Percentiles rank a stretch among this genome's conserved stretches.
Conservation (phyloP, 768 basidiomycete genomes). For the Coprinopsis marcescibilis region DNA sequence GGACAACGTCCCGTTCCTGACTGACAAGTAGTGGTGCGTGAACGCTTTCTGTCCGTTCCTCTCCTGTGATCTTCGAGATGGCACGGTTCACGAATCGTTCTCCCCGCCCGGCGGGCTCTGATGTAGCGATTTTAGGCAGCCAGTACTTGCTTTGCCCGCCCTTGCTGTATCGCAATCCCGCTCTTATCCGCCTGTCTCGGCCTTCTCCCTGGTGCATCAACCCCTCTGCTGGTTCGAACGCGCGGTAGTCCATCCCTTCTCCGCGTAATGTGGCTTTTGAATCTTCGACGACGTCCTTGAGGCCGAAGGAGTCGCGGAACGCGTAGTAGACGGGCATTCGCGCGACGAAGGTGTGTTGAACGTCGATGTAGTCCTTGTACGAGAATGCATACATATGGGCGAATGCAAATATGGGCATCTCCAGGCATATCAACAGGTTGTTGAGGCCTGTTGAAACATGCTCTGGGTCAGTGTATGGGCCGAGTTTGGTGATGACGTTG, state of each 20-base stretch:
- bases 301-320: constrained; percentile 80
- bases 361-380: constrained; percentile 77
- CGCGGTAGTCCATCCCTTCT: constrained; percentile 90
- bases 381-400: constrained; percentile 96
- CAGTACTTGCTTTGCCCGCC: constrained; percentile 96
- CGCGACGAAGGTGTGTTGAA: constrained; percentile 56
- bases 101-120: constrained; percentile 30
- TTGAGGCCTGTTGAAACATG: constrained; percentile 88
- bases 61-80: constrained; percentile 35
- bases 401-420: constrained; percentile 96
- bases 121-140: constrained; percentile 65
- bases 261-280: constrained; percentile 76
- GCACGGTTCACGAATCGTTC: constrained; percentile 38
- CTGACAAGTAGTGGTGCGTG: constrained; percentile 68
- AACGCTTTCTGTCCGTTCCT: constrained; percentile 47
- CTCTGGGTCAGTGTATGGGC: constrained; percentile 82
- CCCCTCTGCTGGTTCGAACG: constrained; percentile 94
- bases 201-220: constrained; percentile 87
- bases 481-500: constrained; percentile 68
- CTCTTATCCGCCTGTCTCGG: constrained; percentile 79
- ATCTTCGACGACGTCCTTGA: constrained; percentile 85
- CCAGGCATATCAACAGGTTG: constrained; percentile 88
- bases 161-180: constrained; percentile 85
- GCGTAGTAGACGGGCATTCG: constrained; percentile 89
- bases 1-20: constrained; percentile 61